Evolutionary conservation across 257 asterid species (phyloP).

Genomic region (Lycium ferocissimum): DNA sequence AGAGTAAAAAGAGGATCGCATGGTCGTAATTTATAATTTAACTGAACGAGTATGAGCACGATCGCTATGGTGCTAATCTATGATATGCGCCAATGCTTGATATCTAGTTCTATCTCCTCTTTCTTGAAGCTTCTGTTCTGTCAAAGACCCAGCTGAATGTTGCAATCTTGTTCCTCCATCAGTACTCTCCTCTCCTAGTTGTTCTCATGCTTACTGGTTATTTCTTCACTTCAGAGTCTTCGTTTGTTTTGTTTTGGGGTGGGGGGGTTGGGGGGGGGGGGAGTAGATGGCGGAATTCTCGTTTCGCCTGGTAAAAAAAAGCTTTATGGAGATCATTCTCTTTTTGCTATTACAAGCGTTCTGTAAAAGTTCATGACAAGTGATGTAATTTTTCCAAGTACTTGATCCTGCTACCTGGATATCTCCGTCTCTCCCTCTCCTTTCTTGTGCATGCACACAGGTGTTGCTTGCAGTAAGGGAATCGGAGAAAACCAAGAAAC

Average conservation of each 20-base stretch:
- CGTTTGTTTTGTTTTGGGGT: not conserved
- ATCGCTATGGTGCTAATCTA: not conserved
- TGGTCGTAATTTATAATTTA: not conserved
- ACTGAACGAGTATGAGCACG: not conserved
- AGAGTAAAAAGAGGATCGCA: not conserved
- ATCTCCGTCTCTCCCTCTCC: not conserved
- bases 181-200: constrained; percentile 20
- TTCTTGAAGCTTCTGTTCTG: constrained; percentile 14
- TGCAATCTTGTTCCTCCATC: not conserved
- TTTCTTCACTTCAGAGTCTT: constrained; percentile 21
- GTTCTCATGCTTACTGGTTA: not conserved
- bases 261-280: not conserved
- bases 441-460: not conserved
- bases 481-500: not conserved
- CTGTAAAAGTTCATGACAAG: not conserved
- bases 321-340: not conserved
- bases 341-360: constrained; percentile 4
- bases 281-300: not conserved
- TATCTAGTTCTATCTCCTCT: not conserved
- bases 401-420: not conserved
- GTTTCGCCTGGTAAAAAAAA: not conserved
- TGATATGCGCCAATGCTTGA: not conserved
- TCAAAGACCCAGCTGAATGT: not conserved
- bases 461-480: not conserved
- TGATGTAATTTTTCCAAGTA: not conserved